Conservation (phyloP, 306 rosid species). For the Quercus ilex region DNA sequence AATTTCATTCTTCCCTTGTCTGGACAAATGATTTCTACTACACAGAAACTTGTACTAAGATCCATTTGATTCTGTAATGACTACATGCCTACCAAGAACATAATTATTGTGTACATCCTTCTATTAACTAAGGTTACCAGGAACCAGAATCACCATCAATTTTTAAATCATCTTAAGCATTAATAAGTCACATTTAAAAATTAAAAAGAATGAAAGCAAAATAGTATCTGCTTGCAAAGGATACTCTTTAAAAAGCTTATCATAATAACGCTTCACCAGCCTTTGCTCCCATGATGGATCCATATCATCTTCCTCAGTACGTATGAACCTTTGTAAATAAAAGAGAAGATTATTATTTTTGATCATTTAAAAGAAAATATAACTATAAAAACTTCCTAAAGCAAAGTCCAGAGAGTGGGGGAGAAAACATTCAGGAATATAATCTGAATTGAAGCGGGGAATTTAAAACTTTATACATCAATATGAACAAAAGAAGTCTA, state of each 20-base stretch:
- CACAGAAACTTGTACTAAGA: too few species aligned
- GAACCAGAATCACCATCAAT: too few species aligned
- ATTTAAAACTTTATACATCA: background rate
- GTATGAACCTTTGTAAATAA: constrained; percentile 60
- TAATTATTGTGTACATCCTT: too few species aligned
- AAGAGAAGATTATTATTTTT: background rate
- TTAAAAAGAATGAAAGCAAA: background rate
- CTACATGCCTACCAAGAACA: too few species aligned
- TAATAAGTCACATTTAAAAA: too few species aligned
- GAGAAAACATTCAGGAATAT: background rate
- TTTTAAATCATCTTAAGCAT: too few species aligned
- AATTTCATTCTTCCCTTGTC: too few species aligned
- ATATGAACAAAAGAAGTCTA: background rate
- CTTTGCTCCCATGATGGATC: constrained; percentile 93
- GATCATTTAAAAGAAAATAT: background rate
- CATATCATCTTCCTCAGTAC: constrained; percentile 92
- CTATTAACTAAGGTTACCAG: too few species aligned
- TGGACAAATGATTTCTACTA: too few species aligned
- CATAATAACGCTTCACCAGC: constrained; percentile 93
- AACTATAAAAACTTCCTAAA: background rate
- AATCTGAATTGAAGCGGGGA: too few species aligned
- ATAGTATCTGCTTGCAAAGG: constrained; percentile 40
- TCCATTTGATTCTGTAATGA: too few species aligned
- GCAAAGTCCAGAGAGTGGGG: background rate
- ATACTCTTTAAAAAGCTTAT: constrained; percentile 97